Percentiles rank a stretch among this genome's conserved stretches.
Evolutionary conservation across 345 rosid genomes (phyloP).

Genomic region (Sonneratia caseolaris): DNA sequence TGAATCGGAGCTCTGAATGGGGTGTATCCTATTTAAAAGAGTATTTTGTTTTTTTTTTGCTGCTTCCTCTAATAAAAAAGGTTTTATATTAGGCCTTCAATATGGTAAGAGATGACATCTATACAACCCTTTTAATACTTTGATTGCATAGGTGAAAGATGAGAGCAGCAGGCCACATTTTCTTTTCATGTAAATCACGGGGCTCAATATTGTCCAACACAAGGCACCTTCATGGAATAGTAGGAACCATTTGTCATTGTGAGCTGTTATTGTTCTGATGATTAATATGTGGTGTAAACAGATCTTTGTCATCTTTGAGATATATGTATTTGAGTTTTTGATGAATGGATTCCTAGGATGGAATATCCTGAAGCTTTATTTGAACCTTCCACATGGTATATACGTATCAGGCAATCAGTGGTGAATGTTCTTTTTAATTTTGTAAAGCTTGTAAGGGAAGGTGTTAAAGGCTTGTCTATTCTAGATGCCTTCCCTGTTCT

Average conservation of each 20-base stretch:
- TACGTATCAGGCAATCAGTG: not conserved
- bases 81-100: not conserved
- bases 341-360: not conserved
- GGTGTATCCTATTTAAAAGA: slow-evolving; percentile 70
- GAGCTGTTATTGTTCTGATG: not conserved
- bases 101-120: not conserved
- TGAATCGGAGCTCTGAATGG: slow-evolving; percentile 95
- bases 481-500: not conserved
- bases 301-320: not conserved
- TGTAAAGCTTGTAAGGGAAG: not conserved
- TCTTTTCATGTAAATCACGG: not conserved
- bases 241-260: not conserved
- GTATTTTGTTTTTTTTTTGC: not conserved
- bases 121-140: not conserved
- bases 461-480: not conserved
- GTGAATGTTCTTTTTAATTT: not conserved
- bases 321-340: not conserved
- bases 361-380: not conserved
- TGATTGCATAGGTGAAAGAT: not conserved
- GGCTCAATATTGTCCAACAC: not conserved
- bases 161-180: not conserved
- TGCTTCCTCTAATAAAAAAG: not conserved
- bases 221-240: not conserved
- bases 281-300: not conserved
- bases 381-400: not conserved